Evolutionary conservation across 208 protist species (phyloP).

Genomic region (Trypanosomatidae sp.): DNA sequence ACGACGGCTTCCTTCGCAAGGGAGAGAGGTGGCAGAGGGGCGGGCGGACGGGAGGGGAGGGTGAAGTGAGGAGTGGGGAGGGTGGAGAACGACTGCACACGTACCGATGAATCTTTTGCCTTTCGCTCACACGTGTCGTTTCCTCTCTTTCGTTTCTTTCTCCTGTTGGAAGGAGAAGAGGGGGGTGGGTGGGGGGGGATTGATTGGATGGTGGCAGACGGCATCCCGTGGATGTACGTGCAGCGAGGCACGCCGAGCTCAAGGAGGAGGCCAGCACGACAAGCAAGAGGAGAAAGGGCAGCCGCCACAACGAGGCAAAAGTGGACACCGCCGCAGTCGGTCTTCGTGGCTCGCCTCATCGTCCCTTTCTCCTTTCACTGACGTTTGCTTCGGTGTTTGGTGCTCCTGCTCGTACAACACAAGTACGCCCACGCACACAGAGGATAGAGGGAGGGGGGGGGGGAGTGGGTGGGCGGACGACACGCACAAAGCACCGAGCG

Average conservation of each 20-base stretch:
- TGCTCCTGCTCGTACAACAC: not conserved
- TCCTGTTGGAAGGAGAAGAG: not conserved
- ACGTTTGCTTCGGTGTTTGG: not conserved
- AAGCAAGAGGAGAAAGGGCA: not conserved
- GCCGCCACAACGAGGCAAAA: not conserved
- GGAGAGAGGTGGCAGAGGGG: not conserved
- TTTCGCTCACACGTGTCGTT: not conserved
- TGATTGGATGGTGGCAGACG: not conserved
- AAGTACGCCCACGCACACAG: not conserved
- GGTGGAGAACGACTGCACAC: not conserved
- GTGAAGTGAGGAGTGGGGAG: not conserved
- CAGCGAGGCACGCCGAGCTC: not conserved
- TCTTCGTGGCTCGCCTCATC: not conserved
- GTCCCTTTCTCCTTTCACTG: not conserved
- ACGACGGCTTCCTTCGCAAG: not conserved
- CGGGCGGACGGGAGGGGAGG: not conserved
- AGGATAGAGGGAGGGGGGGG: not conserved
- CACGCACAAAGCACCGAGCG: no score
- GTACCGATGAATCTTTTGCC: not conserved
- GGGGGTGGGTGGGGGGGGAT: no score
- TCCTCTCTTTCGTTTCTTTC: not conserved
- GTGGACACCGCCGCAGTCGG: not conserved
- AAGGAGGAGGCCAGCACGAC: not conserved
- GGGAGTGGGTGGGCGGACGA: no score
- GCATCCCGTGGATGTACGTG: not conserved